phyloP scores from a whole-genome alignment of 1,139 yeast species.

The Debaryomycetaceae sp. region DNA sequence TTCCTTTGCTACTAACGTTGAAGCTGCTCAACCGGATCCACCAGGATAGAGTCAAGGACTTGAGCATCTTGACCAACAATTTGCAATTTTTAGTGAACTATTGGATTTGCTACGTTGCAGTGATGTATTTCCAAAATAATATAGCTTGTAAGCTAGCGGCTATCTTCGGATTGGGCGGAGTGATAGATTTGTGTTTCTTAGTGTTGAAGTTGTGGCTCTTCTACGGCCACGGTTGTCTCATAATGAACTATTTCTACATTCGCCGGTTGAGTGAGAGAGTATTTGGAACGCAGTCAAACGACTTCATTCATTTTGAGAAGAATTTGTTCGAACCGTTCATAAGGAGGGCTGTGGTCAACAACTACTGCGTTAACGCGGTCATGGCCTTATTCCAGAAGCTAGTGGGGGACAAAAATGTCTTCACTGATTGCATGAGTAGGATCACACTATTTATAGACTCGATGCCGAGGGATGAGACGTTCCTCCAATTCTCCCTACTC shows the following conservation, averaged over 20 bases:
- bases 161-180: conserved; percentile 2
- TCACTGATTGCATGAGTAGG: conserved; percentile 6
- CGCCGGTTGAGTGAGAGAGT: conserved; percentile 1
- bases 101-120: conserved; percentile 23
- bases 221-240: conserved; percentile 24
- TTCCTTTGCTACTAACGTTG: conserved; percentile 14
- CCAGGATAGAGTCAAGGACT: background rate
- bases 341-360: conserved; percentile 7
- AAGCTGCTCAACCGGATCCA: conserved; percentile 12
- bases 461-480: conserved; percentile 3
- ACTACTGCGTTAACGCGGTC: conserved; percentile 4
- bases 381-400: conserved; percentile 2
- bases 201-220: conserved; percentile 22
- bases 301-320: conserved; percentile 12
- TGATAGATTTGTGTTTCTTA: conserved; percentile 8
- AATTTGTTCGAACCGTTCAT: conserved; percentile 14
- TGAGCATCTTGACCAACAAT: conserved; percentile 1
- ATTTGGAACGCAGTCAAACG: conserved; percentile 3
- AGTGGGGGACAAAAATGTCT: conserved; percentile 8
- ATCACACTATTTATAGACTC: conserved; percentile 2
- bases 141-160: conserved; percentile 7
- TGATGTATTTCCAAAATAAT: conserved; percentile 11
- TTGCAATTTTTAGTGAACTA: conserved; percentile 20
- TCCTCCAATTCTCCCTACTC: conserved; percentile 8
- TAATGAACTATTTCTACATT: conserved; percentile 10